A percentile compares a stretch with the other conserved stretches of the same genome.
Conservation (phyloP, 768 basidiomycete genomes). For the Termitomyces sp. region DNA sequence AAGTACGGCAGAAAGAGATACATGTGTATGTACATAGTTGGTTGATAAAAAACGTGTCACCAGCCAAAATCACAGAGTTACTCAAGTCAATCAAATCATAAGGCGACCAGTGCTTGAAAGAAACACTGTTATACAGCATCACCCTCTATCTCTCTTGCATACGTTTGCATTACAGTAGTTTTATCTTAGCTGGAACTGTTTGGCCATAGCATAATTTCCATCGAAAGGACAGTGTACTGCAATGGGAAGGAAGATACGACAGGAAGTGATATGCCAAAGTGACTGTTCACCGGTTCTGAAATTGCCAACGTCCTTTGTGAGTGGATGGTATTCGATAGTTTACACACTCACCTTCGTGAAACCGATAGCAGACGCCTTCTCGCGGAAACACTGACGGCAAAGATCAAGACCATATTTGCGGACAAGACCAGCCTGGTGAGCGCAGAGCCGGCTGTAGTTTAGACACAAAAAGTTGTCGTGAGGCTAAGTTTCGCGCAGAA, state of each 20-base stretch:
- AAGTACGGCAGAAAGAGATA: not conserved
- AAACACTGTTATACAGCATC: not conserved
- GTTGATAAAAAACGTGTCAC: not conserved
- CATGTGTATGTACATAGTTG: no score
- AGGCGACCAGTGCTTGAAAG: no score
- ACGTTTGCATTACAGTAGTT: not conserved
- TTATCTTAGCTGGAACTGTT: conserved; percentile 1
- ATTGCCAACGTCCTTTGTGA: not conserved
- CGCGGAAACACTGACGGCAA: conserved; percentile 98
- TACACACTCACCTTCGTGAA: conserved; percentile 77
- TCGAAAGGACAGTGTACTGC: conserved; percentile 9
- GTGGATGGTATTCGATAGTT: not conserved
- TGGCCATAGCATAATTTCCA: conserved; percentile 13
- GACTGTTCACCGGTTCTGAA: conserved; percentile 39
- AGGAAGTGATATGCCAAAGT: not conserved
- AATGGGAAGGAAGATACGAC: not conserved
- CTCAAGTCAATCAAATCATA: not conserved
- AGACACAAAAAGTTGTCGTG: not conserved
- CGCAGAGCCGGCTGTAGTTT: conserved; percentile 77
- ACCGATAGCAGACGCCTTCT: conserved; percentile 89
- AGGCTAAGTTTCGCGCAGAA: not conserved
- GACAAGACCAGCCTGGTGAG: conserved; percentile 96
- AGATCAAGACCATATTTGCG: conserved; percentile 96
- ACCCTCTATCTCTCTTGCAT: not conserved
- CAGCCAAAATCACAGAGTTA: not conserved